Percentiles rank a stretch among this genome's conserved stretches.
These are phyloP conservation scores for Daldinia concentrica DNA, from an alignment of 495 filamentous ascomycete genomes.

Conservation along the genomic window DNA sequence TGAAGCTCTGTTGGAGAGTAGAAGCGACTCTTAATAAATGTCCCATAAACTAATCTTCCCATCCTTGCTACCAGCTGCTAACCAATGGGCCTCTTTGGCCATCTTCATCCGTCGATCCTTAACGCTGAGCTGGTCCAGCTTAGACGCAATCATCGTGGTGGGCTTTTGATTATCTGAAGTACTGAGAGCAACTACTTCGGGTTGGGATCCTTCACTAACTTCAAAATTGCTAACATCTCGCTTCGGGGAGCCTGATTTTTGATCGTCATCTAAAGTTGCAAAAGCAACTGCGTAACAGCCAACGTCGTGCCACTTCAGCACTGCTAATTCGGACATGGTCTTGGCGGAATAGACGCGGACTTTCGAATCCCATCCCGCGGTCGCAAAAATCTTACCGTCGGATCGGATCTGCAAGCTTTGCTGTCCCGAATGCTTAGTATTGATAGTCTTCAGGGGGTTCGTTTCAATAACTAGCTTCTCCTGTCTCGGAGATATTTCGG, in stretches of 20 bases:
- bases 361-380: slow-evolving; percentile 90
- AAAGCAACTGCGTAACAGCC: slow-evolving; percentile 91
- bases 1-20: background rate
- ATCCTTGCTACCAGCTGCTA: slow-evolving; percentile 92
- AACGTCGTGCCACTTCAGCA: slow-evolving; percentile 93
- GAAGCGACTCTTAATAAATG: slow-evolving; percentile 71
- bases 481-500: slow-evolving; percentile 36
- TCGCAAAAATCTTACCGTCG: slow-evolving; percentile 86
- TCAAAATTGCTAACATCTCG: background rate
- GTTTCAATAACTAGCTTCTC: slow-evolving; percentile 37
- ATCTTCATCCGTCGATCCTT: slow-evolving; percentile 70
- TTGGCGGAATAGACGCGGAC: slow-evolving; percentile 82
- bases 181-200: background rate
- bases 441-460: slow-evolving; percentile 64
- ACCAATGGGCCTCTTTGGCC: slow-evolving; percentile 81
- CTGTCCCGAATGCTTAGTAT: slow-evolving; percentile 91
- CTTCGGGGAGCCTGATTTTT: background rate
- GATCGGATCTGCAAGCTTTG: slow-evolving; percentile 80
- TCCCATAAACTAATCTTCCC: slow-evolving; percentile 97
- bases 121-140: slow-evolving; percentile 57
- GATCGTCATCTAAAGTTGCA: slow-evolving; percentile 57
- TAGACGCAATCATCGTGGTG: slow-evolving; percentile 34
- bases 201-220: background rate
- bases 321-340: slow-evolving; percentile 87
- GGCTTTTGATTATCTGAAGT: slow-evolving; percentile 6